phyloP scores from a whole-genome alignment of 192 early-diverging fungal species.

The Mortierella claussenii region DNA sequence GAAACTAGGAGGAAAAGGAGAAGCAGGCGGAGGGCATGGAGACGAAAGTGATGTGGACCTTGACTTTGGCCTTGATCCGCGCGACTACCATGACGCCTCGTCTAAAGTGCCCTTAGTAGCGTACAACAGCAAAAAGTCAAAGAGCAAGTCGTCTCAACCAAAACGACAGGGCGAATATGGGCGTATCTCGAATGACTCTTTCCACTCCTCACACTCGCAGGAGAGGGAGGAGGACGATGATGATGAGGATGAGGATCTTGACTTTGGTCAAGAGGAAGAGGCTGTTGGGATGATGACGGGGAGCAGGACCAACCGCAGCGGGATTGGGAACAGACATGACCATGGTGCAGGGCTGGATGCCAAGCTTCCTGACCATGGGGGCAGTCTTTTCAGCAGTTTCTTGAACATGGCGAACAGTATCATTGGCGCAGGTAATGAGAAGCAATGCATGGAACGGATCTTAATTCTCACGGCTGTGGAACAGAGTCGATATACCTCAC shows the following conservation, averaged over 20 bases:
- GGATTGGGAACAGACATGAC: conserved; percentile 29
- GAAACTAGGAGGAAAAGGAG: neutral
- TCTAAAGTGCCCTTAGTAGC: conserved; percentile 38
- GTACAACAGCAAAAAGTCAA: conserved; percentile 18
- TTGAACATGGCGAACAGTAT: conserved; percentile 95
- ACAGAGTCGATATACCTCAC: too few relatives aligned
- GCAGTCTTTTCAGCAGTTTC: conserved; percentile 65
- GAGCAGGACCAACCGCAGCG: conserved; percentile 44
- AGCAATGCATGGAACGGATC: neutral
- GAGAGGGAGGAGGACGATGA: conserved; percentile 20
- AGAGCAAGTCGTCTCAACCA: conserved; percentile 13
- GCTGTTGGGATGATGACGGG: conserved; percentile 50
- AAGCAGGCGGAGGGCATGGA: neutral
- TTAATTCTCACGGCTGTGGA: too few relatives aligned
- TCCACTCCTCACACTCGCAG: conserved; percentile 18
- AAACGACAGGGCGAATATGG: conserved; percentile 34
- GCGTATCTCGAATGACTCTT: conserved; percentile 49
- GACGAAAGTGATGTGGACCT: conserved; percentile 30
- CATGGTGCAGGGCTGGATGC: conserved; percentile 21
- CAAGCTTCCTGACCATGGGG: conserved; percentile 63
- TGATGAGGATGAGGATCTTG: conserved; percentile 15
- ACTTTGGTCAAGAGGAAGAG: conserved; percentile 45
- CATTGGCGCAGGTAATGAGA: conserved; percentile 85
- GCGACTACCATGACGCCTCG: conserved; percentile 12
- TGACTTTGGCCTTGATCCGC: conserved; percentile 13